Conservation (phyloP, 2,329 filamentous ascomycete species). For the Fulvia fulva region DNA sequence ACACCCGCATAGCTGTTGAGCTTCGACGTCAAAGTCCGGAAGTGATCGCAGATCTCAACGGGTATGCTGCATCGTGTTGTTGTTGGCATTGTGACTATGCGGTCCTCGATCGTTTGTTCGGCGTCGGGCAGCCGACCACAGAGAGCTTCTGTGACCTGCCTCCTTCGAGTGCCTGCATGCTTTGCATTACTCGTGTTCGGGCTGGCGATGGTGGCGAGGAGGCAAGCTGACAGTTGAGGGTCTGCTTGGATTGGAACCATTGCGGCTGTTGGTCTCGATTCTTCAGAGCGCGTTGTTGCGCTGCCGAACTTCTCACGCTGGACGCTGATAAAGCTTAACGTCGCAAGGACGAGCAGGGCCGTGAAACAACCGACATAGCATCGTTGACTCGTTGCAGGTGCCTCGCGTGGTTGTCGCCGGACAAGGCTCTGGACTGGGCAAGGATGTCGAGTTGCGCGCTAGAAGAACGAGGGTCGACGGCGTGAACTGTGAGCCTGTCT, state of each 20-base stretch:
- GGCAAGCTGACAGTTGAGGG: background rate
- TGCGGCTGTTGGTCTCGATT: slow-evolving; percentile 3
- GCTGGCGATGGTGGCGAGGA: slow-evolving; percentile 6
- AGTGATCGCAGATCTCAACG: slow-evolving; percentile 1
- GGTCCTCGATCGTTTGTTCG: background rate
- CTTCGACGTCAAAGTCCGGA: background rate
- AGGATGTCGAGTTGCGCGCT: background rate
- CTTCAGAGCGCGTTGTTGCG: background rate
- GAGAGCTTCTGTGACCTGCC: background rate
- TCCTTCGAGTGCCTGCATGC: too few relatives aligned
- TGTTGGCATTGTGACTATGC: background rate
- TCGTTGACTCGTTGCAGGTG: too few relatives aligned
- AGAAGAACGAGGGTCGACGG: slow-evolving; percentile 1
- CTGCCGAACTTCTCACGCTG: slow-evolving; percentile 1
- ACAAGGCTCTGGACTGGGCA: background rate
- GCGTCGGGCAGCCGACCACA: background rate
- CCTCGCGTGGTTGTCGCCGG: slow-evolving; percentile 1
- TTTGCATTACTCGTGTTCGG: background rate
- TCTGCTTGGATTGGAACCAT: background rate
- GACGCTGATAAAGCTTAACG: background rate
- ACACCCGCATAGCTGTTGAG: background rate
- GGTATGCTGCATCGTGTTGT: background rate
- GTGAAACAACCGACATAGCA: slow-evolving; percentile 7
- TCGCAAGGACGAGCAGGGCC: slow-evolving; percentile 1
- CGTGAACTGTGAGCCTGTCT: slow-evolving; percentile 3